phyloP scores from a whole-genome alignment of 169 alveolate genomes.

The Eimeria mitis region DNA sequence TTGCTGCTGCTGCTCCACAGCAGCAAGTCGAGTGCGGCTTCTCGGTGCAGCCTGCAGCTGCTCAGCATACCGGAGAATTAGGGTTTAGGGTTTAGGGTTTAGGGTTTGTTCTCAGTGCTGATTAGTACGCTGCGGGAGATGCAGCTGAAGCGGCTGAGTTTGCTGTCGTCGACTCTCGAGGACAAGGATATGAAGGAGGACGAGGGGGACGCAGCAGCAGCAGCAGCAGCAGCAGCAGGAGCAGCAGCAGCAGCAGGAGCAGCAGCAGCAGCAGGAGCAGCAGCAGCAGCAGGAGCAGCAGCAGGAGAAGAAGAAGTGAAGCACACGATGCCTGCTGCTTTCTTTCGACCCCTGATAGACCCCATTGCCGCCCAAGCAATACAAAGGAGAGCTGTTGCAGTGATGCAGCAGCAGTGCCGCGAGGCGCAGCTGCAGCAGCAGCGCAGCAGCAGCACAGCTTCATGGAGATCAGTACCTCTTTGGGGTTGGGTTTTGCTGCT shows the following conservation, averaged over 20 bases:
- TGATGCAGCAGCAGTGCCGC: constrained; percentile 74
- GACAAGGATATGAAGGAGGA: neutral
- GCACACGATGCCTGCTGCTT: constrained; percentile 29
- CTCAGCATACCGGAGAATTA: neutral
- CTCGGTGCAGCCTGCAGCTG: neutral
- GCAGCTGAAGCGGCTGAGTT: constrained; percentile 37
- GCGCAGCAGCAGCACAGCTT: constrained; percentile 43
- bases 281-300: neutral
- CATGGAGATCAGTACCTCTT: constrained; percentile 70
- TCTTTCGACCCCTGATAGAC: constrained; percentile 34
- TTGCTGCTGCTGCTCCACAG: neutral
- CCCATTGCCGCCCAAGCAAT: constrained; percentile 4
- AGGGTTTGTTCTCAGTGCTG: constrained; percentile 22
- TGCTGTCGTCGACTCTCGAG: constrained; percentile 32
- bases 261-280: neutral
- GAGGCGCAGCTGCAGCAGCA: constrained; percentile 78
- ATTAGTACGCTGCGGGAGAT: constrained; percentile 20
- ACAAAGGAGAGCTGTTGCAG: constrained; percentile 25
- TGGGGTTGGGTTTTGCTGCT: constrained; percentile 76
- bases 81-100: constrained; percentile 23
- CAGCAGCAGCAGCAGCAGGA: neutral
- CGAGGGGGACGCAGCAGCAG: neutral
- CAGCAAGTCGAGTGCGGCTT: neutral
- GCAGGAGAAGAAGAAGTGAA: neutral
- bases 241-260: neutral